Evolutionary conservation across 2,329 filamentous ascomycete species (phyloP).

Genomic region (Aureobasidium sp.): DNA sequence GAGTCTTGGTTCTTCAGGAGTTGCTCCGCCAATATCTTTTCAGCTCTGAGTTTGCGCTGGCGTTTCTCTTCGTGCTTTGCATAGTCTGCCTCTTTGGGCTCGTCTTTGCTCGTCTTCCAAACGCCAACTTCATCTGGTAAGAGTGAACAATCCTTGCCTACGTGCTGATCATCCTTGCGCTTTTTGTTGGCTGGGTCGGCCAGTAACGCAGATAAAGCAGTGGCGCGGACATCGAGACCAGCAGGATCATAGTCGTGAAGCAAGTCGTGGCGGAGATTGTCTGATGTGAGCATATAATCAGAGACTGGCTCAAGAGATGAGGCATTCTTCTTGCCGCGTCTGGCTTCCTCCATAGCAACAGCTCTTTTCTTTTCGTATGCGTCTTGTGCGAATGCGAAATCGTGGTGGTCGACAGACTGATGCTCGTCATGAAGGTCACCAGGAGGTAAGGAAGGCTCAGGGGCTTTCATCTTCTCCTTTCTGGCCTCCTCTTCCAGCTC

Average conservation of each 20-base stretch:
- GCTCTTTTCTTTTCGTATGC: background rate
- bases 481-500: background rate
- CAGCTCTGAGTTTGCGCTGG: background rate
- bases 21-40: background rate
- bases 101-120: background rate
- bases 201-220: background rate
- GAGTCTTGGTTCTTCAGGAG: no score
- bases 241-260: background rate
- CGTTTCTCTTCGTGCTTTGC: background rate
- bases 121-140: no score
- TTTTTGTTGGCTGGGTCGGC: no score
- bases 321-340: background rate
- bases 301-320: background rate
- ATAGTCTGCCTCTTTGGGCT: background rate
- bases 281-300: background rate
- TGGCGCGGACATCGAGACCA: background rate
- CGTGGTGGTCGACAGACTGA: background rate
- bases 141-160: no score
- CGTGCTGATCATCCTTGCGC: no score
- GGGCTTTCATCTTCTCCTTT: background rate
- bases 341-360: background rate
- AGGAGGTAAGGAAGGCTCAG: background rate
- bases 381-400: background rate
- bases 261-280: background rate
- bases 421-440: background rate